Evolutionary conservation across 78 protist genomes (phyloP).

Genomic region (Dictyostelium discoideum): DNA sequence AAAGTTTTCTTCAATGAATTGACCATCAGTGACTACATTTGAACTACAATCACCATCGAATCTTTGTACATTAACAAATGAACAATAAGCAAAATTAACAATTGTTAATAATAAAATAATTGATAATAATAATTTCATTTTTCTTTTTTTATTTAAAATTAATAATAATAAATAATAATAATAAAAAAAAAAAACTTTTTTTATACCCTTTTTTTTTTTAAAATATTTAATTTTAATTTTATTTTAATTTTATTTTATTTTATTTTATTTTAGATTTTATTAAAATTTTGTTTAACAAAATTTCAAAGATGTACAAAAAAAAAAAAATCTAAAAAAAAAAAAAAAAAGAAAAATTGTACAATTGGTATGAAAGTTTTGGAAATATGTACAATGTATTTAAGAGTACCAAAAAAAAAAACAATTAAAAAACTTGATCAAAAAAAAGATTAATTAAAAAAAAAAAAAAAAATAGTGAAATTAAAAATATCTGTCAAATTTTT

Average conservation of each 20-base stretch:
- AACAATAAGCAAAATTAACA: background rate
- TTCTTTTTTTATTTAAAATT: background rate
- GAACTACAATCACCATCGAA: background rate
- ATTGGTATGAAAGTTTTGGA: background rate
- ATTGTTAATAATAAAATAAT: background rate
- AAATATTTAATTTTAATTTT: background rate
- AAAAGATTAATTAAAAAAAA: background rate
- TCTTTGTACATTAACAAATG: background rate
- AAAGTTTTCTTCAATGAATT: background rate
- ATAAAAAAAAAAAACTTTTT: background rate
- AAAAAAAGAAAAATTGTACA: background rate
- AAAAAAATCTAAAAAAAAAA: background rate
- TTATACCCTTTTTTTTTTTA: background rate
- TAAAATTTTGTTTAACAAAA: background rate
- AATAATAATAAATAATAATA: background rate
- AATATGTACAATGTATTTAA: background rate
- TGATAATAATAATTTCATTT: slow-evolving; percentile 1
- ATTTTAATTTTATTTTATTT: background rate
- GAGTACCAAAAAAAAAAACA: background rate
- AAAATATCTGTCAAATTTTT: no score
- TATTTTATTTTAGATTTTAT: background rate
- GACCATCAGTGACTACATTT: background rate
- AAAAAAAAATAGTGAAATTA: background rate
- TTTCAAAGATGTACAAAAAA: background rate
- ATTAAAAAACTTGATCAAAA: background rate